These are phyloP conservation scores for Dioszegia crocea DNA, from an alignment of 768 basidiomycete genomes.

Conservation along the genomic window DNA sequence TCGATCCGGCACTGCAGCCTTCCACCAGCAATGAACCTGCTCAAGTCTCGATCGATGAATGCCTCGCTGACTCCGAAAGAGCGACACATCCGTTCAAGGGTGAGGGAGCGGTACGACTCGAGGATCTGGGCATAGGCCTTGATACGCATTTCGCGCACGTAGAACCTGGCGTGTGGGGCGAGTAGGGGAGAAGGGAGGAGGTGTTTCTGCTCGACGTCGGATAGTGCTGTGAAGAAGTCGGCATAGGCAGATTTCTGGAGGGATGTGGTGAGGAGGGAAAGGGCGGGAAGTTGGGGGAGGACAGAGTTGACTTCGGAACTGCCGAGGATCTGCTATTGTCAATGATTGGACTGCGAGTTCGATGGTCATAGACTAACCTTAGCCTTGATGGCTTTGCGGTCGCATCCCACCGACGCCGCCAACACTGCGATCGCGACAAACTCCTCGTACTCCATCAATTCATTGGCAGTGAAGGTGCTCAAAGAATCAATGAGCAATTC, in stretches of 20 bases:
- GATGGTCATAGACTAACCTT: slow-evolving; percentile 57
- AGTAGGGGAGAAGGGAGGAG: slow-evolving; percentile 84
- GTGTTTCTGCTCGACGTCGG: slow-evolving; percentile 79
- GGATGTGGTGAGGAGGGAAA: slow-evolving; percentile 77
- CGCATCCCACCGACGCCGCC: slow-evolving; percentile 68
- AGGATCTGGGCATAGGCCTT: slow-evolving; percentile 85
- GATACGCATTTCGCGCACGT: slow-evolving; percentile 93
- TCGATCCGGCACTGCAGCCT: slow-evolving; percentile 85
- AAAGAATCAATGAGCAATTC: slow-evolving; percentile 84
- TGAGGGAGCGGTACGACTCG: slow-evolving; percentile 85
- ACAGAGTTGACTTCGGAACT: slow-evolving; percentile 84
- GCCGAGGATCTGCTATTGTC: slow-evolving; percentile 61
- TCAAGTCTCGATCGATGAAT: slow-evolving; percentile 89
- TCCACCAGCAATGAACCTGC: slow-evolving; percentile 82
- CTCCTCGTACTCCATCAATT: slow-evolving; percentile 80
- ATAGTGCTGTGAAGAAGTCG: slow-evolving; percentile 86
- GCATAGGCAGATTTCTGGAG: slow-evolving; percentile 92
- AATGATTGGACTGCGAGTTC: neutral
- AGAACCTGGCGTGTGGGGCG: slow-evolving; percentile 78
- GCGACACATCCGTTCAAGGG: slow-evolving; percentile 73
- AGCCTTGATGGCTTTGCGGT: slow-evolving; percentile 82
- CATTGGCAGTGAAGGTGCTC: slow-evolving; percentile 89
- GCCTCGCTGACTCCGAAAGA: slow-evolving; percentile 86
- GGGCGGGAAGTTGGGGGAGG: slow-evolving; percentile 72
- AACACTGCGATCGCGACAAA: slow-evolving; percentile 83